Base-by-base conservation (phyloP, 2,329 filamentous ascomycete species). In the Zymoseptoria pseudotritici region DNA sequence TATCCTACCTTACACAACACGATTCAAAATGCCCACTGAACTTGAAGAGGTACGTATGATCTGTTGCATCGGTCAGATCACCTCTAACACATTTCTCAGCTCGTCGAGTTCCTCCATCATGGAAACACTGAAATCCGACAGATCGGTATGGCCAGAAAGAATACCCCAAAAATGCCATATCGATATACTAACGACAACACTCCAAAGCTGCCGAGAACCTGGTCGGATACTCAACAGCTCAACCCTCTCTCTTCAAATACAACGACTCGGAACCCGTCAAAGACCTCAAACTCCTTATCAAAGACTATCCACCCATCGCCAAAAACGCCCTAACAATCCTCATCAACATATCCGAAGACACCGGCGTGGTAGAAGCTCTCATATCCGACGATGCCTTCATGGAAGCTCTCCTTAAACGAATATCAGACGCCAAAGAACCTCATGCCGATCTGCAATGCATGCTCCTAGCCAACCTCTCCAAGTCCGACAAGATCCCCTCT, bases 61-160 rank as follows among this genome's bases (percentile, higher is more conserved):
- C n/a, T n/a, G 4, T 17, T 10, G 11, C 2, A 53, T 42, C 20
- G 21, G 19, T 26, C 6, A 50, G 26, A 58, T 55, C 58, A 50
- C 55, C 57, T 63, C 65, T 68, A 54, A 70, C 56, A 13, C 11
- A 7, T 8, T 49, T 29, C 54, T 8, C 67, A 96, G 90, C 85
- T 96, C 57, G 91, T 97, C 63, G 91, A 91, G 73, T 97, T 97
- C 76, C 89, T 97, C 61, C 88, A 90, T 75, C 88, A 96, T 77
- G 90, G 90, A 61, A 96, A 95, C 73, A 90, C 91, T 50, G 89
- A 96, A 73, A 91, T 97, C 65, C 86, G 94, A 68, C 86, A 90
- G 73, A 82, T 93, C 66, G 86, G 86, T 89, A 78, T 68, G 76
- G 56, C 58, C 29, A 13, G 58, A 19, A 21, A 56, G 8, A 31